Evolutionary conservation across 2,329 filamentous ascomycete genomes (phyloP).

Genomic region (Monosporascus sp.): DNA sequence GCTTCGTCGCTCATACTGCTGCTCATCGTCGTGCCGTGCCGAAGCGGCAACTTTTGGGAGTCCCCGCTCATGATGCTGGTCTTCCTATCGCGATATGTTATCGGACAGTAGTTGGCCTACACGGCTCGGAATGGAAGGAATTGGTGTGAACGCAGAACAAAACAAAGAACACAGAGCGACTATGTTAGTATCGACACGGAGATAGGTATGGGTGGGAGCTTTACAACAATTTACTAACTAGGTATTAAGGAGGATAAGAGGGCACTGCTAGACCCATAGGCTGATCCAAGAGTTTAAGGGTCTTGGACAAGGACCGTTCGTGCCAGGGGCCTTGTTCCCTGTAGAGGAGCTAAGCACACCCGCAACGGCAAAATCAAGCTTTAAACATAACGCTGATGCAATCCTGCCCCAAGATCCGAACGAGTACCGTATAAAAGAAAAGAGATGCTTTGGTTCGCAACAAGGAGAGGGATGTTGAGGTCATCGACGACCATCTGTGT

Average conservation of each 20-base stretch:
- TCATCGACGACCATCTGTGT: not conserved
- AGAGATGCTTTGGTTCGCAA: not conserved
- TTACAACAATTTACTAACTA: too few relatives aligned
- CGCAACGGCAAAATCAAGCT: not conserved
- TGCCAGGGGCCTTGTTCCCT: too few relatives aligned
- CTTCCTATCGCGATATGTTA: too few relatives aligned
- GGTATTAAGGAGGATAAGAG: too few relatives aligned
- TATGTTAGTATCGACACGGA: too few relatives aligned
- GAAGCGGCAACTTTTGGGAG: slow-evolving; percentile 34
- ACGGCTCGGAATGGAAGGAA: too few relatives aligned
- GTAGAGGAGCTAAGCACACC: not conserved
- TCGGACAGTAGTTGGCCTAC: too few relatives aligned
- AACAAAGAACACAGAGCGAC: too few relatives aligned
- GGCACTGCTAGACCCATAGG: too few relatives aligned
- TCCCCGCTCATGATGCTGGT: slow-evolving; percentile 25
- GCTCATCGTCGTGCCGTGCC: slow-evolving; percentile 41
- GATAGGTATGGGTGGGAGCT: too few relatives aligned
- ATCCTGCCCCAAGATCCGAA: not conserved
- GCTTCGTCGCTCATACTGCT: slow-evolving; percentile 49
- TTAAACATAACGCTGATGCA: not conserved
- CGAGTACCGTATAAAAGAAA: not conserved
- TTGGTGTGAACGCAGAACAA: too few relatives aligned
- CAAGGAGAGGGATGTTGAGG: not conserved
- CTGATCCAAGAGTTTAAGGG: too few relatives aligned
- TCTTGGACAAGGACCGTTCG: not conserved